phyloP scores from a whole-genome alignment of 306 rosid species.

The Canavalia gladiata region DNA sequence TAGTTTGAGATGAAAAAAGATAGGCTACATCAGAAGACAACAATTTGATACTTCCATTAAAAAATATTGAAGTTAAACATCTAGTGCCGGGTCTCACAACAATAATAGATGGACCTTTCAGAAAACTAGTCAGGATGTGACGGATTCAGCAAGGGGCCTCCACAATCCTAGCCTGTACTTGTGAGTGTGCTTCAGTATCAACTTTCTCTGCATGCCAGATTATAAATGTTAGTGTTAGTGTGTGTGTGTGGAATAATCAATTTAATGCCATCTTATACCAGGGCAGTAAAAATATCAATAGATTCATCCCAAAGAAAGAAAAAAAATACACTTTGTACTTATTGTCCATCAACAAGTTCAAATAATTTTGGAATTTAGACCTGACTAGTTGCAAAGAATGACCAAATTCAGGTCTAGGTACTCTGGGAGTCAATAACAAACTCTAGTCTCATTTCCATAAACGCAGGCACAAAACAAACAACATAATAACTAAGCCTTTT shows the following conservation, averaged over 20 bases:
- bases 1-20: slow-evolving; percentile 27
- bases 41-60: slow-evolving; percentile 5
- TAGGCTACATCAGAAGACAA: background rate
- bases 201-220: background rate
- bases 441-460: background rate
- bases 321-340: background rate
- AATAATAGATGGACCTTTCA: background rate
- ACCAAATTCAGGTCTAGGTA: background rate
- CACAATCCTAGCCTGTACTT: slow-evolving; percentile 38
- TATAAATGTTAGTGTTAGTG: background rate
- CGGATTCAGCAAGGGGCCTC: background rate
- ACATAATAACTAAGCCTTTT: no score
- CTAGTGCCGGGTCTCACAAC: background rate
- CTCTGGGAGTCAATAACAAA: background rate
- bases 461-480: background rate
- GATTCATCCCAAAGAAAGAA: background rate
- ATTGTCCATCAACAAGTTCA: slow-evolving; percentile 17
- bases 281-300: background rate
- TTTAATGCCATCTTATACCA: background rate
- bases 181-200: slow-evolving; percentile 38
- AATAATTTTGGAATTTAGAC: background rate
- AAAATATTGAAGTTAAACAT: slow-evolving; percentile 7
- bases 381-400: background rate
- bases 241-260: slow-evolving; percentile 12
- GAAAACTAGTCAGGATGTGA: slow-evolving; percentile 45